Evolutionary conservation across 805 yeast species (phyloP).

Genomic region (Metschnikowia continentalis): DNA sequence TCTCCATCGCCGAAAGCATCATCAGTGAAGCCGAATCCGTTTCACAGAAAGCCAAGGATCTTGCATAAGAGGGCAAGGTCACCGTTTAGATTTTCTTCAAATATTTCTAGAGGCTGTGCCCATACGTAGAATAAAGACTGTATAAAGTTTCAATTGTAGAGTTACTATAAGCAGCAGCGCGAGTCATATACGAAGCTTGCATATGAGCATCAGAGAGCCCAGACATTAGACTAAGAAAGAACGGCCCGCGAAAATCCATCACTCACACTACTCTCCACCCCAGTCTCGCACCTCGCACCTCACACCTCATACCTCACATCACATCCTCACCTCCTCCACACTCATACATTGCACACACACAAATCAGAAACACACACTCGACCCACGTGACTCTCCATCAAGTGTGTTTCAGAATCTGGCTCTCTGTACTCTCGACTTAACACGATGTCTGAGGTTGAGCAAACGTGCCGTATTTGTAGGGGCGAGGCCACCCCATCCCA

Average conservation of each 20-base stretch:
- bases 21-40: slow-evolving; percentile 1
- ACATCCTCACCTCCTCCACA: background rate
- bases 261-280: background rate
- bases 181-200: background rate
- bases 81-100: background rate
- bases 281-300: background rate
- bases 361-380: background rate
- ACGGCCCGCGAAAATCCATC: background rate
- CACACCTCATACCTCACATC: background rate
- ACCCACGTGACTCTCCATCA: too few species aligned
- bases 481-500: slow-evolving; percentile 78
- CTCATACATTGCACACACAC: too few species aligned
- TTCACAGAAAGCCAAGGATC: background rate
- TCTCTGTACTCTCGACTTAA: background rate
- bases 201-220: background rate
- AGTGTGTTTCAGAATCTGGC: background rate
- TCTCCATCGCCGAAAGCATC: slow-evolving; percentile 2
- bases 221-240: background rate
- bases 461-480: slow-evolving; percentile 86
- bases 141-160: background rate
- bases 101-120: background rate
- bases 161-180: background rate
- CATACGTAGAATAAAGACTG: background rate
- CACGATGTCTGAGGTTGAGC: slow-evolving; percentile 28
- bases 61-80: background rate